Evolutionary conservation across 148 eudicot genomes (phyloP), one percentile per base, ranked within the genome.

Genomic region (Limonium bicolor): DNA sequence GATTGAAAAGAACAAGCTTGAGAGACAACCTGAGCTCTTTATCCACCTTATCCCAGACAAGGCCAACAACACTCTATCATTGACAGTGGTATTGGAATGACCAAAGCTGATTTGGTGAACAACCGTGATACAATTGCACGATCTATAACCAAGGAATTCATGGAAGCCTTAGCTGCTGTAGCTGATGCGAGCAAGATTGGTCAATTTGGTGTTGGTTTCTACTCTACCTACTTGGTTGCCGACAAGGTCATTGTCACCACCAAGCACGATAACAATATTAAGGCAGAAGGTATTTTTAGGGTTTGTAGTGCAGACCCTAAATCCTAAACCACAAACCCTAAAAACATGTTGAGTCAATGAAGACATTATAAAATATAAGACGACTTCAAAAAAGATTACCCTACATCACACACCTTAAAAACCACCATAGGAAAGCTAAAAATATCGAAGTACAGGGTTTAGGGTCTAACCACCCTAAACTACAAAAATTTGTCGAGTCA

Each of bases 181-280:
- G 93, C 86, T 53, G 93, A 82, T 61, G 93, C 77, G 7, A 82
- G 93, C 53, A 77, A 77, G 85, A 77, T 77, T 55, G 80, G 85
- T 56, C 85, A 77, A 56, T 77, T 77, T 41, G 85, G 85, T 55
- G 85, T 77, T 3, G 80, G 85, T 32, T 77, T 77, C 63, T 77
- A 77, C 60, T 77, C 85, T 28, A 66, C 93, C 14, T 82, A 82
- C 57, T 62, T 82, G 59, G 93, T 82, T 50, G 86, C 93, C 2
- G 93, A 82, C 36, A 82, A 69, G 64, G 93, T 82, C 6, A 66
- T 82, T 18, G 93, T 82, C 24, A 82, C 86, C 41, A 61, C 86
- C 2, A 81, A 81, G 68, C 93, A 81, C 71, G 77, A 81, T 15
- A 85, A 81, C 14, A 85, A 77, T 18, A n/a, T n/a, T n/a, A n/a